These are phyloP conservation scores for Sonneratia alba DNA, from an alignment of 345 rosid species.

Conservation along the genomic window DNA sequence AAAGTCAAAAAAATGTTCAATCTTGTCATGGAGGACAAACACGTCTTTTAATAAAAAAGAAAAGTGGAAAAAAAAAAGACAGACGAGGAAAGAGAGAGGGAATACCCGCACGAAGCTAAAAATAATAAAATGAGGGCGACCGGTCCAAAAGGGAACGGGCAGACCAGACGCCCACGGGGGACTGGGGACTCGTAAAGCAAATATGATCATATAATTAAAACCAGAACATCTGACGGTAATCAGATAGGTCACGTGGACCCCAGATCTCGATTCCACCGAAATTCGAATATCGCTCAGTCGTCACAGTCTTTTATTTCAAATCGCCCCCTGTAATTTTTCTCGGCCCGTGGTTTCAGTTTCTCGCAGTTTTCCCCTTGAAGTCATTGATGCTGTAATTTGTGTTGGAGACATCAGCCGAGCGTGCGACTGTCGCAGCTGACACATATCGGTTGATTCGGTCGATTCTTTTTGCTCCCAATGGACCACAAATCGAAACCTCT, in stretches of 20 bases:
- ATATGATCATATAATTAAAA: neutral
- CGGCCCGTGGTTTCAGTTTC: neutral
- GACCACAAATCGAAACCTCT: too few relatives aligned
- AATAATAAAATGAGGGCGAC: neutral
- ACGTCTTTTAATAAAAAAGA: slow-evolving; percentile 10
- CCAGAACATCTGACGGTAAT: neutral
- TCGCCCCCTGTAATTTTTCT: too few relatives aligned
- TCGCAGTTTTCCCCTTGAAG: too few relatives aligned
- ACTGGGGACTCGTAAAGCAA: neutral
- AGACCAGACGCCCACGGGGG: slow-evolving; percentile 8
- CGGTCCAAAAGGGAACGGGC: neutral
- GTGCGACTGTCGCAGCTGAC: too few relatives aligned
- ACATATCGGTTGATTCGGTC: too few relatives aligned
- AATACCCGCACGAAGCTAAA: slow-evolving; percentile 13
- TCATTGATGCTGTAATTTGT: too few relatives aligned
- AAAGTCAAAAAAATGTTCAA: too few relatives aligned
- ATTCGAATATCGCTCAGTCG: neutral
- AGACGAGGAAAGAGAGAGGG: neutral
- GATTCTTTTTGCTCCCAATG: too few relatives aligned
- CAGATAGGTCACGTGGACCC: neutral
- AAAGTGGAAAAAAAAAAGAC: neutral
- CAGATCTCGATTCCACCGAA: neutral
- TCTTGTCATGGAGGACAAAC: neutral
- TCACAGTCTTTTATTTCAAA: too few relatives aligned
- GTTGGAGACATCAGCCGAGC: too few relatives aligned